Base-by-base conservation (phyloP, 495 filamentous ascomycete species). In the Zalerion maritima region DNA sequence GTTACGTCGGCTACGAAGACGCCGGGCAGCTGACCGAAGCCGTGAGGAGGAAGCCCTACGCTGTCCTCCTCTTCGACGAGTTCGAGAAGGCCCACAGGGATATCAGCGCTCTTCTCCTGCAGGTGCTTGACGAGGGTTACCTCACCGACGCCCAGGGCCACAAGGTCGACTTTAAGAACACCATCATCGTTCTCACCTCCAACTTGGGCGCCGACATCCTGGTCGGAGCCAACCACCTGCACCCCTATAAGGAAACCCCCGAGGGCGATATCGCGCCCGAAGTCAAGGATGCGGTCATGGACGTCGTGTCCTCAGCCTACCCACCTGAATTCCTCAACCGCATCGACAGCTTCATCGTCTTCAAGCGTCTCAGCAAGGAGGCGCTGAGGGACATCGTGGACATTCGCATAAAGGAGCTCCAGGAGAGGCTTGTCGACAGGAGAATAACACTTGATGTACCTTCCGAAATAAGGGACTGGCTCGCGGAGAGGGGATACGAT, bases 41-140 rank as follows among this genome's bases (percentile, higher is more conserved):
- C 12, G 84, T 97, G 2, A 68, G 89, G 26, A 71, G 89, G 29
- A 97, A 96, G 49, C 89, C 89, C 1, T 96, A 97, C 42, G 89
- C 89, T 1, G 81, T 97, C 4, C 59, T 97, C 1, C 62, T 97
- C 2, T 92, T 97, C 38, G 89, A 97, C 54, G 89, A 96, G 43
- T 97, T 94, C 46, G 87, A 96, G 49, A 94, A 97, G 47, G 87
- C 87, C 2, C 87, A 96, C 46, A 75, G 81, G 14, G 89, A 97
- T 46, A 94, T 96, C 36, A 89, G 83, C 2, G 75, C 86, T 0
- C 58, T 97, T n/a, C 70, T 97, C 3, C 69, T 97, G 1, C 89
- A 96, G 41, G 89, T 96, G 1, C 70, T 97, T 1, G 89, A 97
- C 54, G 89, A 96, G 50, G 89, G 87, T 8, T 94, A 87, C 60